Base-by-base conservation (phyloP, 1,139 yeast genomes). In the Zygoascus meyerae region DNA sequence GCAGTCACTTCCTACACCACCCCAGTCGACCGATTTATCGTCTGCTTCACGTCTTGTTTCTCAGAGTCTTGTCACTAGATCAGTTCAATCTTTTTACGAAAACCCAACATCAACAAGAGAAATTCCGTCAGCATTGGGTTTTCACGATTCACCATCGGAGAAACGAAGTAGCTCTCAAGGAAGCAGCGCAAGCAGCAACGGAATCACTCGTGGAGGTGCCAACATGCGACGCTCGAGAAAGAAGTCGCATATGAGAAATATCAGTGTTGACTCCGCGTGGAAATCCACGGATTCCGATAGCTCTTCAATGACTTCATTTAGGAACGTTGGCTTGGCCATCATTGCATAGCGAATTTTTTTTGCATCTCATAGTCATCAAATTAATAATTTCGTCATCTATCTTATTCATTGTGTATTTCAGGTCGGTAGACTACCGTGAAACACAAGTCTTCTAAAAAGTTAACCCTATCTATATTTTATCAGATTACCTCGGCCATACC, bases 171-270 rank as follows among this genome's bases (percentile, higher is more conserved):
- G 37, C 9, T 40, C 43, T 5, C 29, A n/a, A 10, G n/a, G 21
- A 2, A 31, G 28, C n/a, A n/a, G 28, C 3, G 21, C 42, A 7
- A 30, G 35, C 6, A 36, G 49, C 5, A 46, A 28, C 10, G 50
- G 45, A 3, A 40, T 53, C 28, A 44, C 46, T 15, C 45, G 58
- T 11, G 57, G 58, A 5, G 47, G 48, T 2, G 44, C 45, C 28
- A 55, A 53, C 35, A 37, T 56, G 30, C 48, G 56, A 16, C 43
- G 57, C 4, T 50, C 51, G 3, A 48, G 52, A 9, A 44, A 49
- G 15, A 42, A 44, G 5, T 30, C 48, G 12, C 45, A 49, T 28
- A 33, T 34, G 18, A 32, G 45, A 17, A 35, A 33, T 10, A 41
- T 40, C 11, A 45, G 48, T 18, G 31, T 45, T 11, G 47, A 44